A percentile compares a stretch with the other conserved stretches of the same genome.
Evolutionary conservation across 306 rosid genomes (phyloP).

Genomic region (Lagenaria siceraria): DNA sequence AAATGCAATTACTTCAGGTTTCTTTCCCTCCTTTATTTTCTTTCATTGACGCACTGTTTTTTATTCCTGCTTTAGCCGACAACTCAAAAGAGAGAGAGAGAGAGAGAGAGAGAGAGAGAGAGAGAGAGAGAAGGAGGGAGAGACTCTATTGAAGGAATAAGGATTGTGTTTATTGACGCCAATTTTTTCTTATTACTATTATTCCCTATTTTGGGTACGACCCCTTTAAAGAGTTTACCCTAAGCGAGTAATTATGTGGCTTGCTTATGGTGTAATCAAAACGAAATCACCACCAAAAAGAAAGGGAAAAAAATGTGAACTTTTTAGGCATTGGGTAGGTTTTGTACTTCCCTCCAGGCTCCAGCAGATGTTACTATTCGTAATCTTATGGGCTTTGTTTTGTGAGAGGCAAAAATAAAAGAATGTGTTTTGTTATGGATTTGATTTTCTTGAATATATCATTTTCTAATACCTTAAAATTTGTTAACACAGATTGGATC

Average conservation of each 20-base stretch:
- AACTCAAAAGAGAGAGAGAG: background rate
- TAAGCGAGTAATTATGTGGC: background rate
- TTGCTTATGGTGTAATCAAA: background rate
- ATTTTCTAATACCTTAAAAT: background rate
- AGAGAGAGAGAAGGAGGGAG: background rate
- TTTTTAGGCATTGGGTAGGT: background rate
- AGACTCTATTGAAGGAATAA: background rate
- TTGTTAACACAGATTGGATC: conserved; percentile 8
- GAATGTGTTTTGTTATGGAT: background rate
- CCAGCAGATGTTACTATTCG: background rate
- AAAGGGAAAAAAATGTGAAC: background rate
- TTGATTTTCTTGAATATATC: background rate
- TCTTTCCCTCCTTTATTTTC: background rate
- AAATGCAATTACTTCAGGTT: background rate
- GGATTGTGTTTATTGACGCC: background rate
- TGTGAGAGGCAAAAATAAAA: background rate
- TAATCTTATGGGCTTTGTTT: background rate
- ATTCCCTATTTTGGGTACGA: background rate
- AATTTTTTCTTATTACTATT: background rate
- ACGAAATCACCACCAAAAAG: background rate
- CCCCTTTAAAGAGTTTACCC: background rate
- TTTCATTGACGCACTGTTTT: background rate
- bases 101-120: too few relatives aligned
- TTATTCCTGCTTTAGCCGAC: background rate
- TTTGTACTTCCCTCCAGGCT: background rate